These are phyloP conservation scores for Torulaspora gathmanii DNA, from an alignment of 805 yeast species.

Conservation along the genomic window DNA sequence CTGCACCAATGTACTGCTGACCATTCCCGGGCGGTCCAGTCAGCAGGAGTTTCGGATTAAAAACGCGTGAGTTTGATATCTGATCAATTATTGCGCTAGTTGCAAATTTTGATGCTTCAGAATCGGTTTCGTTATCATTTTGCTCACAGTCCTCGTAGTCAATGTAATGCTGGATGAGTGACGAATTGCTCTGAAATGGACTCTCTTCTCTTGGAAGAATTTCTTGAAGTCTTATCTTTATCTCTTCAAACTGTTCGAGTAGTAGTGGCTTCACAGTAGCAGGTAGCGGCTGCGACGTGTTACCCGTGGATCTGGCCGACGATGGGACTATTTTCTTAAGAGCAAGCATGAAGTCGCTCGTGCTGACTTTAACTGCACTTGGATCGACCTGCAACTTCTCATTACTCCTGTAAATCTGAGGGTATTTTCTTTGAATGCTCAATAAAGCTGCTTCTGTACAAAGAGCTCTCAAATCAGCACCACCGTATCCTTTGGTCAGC, in stretches of 20 bases:
- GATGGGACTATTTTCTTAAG: slow-evolving; percentile 86
- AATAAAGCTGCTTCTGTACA: slow-evolving; percentile 94
- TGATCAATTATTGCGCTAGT: slow-evolving; percentile 56
- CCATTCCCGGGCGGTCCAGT: slow-evolving; percentile 78
- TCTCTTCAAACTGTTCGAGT: slow-evolving; percentile 43
- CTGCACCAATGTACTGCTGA: slow-evolving; percentile 78
- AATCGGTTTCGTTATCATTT: slow-evolving; percentile 34
- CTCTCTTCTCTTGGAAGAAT: slow-evolving; percentile 52
- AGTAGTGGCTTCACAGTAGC: slow-evolving; percentile 62
- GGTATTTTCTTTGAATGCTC: slow-evolving; percentile 86
- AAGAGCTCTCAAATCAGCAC: slow-evolving; percentile 91
- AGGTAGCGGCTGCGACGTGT: slow-evolving; percentile 75
- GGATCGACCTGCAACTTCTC: slow-evolving; percentile 75
- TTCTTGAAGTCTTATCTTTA: slow-evolving; percentile 46
- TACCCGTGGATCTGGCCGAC: slow-evolving; percentile 77
- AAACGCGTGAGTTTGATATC: slow-evolving; percentile 58
- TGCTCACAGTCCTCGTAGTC: slow-evolving; percentile 32
- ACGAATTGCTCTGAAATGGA: slow-evolving; percentile 21
- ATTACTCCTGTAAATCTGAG: slow-evolving; percentile 78
- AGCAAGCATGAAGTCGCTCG: slow-evolving; percentile 82
- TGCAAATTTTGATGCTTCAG: slow-evolving; percentile 58
- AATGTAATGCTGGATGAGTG: slow-evolving; percentile 33
- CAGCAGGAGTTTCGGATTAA: slow-evolving; percentile 74
- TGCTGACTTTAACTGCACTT: slow-evolving; percentile 60
- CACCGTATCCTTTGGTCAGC: slow-evolving; percentile 93